Base-by-base conservation (phyloP, 2,329 filamentous ascomycete genomes). In the Cercospora sp. region DNA sequence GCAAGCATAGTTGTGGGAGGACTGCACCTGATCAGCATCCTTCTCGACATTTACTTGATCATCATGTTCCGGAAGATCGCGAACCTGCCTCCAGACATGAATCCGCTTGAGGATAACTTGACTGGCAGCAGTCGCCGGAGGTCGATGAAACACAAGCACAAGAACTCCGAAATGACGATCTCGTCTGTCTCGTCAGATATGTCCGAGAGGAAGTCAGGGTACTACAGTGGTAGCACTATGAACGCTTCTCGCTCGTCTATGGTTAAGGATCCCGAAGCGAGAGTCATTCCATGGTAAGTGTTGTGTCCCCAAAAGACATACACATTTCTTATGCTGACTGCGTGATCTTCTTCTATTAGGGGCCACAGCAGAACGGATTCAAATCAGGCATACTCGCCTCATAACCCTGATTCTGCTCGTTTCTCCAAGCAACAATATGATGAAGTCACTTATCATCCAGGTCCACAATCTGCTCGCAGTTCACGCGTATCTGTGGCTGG, bases 11-110 rank as follows among this genome's bases (percentile, higher is more conserved):
- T 83, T 7, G 85, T 88, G 8, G 89, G 86, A 12, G 88, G 85
- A 1, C 77, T 97, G 21, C 93, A 97, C 77, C 74, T 91, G 0
- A 71, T 92, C 9, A 92, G 92, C 1, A 80, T 95, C 1, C 79
- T 83, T 18, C 82, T 96, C 40, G 92, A 92, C 5, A 77, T 92
- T 34, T 97, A 91, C 81, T 84, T 98, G 28, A 88, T 89, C 16
- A 78, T 91, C 63, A 87, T 91, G 73, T 98, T 97, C 87, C 88
- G 90, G 49, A 90, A 91, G 76, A 97, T 98, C 74, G 85, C 89
- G 5, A 84, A 85, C 21, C 86, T 97, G 78, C 94, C 94, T 5
- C 94, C 94, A 0, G 94, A 98, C 76, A 93, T 97, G 91, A 98
- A 98, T 78, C 94, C 94, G 1, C 85, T 98, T 13, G 94, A 97